Evolutionary conservation across 345 rosid species (phyloP), one percentile per base, ranked within the genome.

Genomic region (Alliaria petiolata): DNA sequence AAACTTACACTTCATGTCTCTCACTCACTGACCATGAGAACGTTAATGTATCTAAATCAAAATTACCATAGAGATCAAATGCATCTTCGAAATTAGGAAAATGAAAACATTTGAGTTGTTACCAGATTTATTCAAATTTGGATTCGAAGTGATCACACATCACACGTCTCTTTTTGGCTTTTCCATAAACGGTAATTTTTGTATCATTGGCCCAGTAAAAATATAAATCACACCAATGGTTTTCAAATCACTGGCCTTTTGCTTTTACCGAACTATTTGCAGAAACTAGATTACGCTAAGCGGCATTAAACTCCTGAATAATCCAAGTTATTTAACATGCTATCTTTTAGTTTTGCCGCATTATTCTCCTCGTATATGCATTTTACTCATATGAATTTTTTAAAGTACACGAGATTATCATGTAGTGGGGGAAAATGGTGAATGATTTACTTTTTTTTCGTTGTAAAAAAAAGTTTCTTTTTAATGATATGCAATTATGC

Each of bases 401-500:
- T 4, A 8, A 7, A 58, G 20, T 38, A 38, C 50, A 28, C n/a
- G n/a, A n/a, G n/a, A n/a, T n/a, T n/a, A n/a, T n/a, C n/a, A n/a
- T n/a, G n/a, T n/a, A n/a, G n/a, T n/a, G n/a, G n/a, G n/a, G n/a
- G n/a, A n/a, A n/a, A n/a, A n/a, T n/a, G n/a, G n/a, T n/a, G n/a
- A n/a, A n/a, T n/a, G n/a, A n/a, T n/a, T n/a, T n/a, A n/a, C n/a
- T n/a, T n/a, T n/a, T n/a, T n/a, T n/a, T n/a, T n/a, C n/a, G n/a
- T n/a, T n/a, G n/a, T n/a, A n/a, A n/a, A n/a, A n/a, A n/a, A n/a
- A n/a, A n/a, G n/a, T n/a, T n/a, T n/a, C n/a, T n/a, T n/a, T n/a
- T n/a, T n/a, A n/a, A n/a, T n/a, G n/a, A n/a, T n/a, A 43, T 62
- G 20, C 39, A 52, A 51, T 40, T 44, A 54, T 46, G 77, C 65